phyloP scores from a whole-genome alignment of 192 early-diverging fungal species.

The Rhizophagus clarus region DNA sequence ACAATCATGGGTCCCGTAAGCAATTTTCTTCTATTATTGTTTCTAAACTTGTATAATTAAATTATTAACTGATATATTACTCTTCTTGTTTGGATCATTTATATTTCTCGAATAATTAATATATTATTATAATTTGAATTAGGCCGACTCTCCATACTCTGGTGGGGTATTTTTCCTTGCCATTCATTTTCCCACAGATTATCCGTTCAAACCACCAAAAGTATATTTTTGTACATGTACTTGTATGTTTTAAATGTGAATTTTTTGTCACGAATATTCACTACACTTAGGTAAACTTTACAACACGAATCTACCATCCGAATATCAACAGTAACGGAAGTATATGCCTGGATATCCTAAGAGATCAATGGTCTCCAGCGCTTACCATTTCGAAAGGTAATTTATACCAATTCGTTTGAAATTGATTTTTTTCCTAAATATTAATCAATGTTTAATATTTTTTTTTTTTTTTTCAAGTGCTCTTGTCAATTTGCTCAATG shows the following conservation, averaged over 20 bases:
- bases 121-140: constrained; percentile 27
- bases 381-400: constrained; percentile 95
- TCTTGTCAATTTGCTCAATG: constrained; percentile 98
- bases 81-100: not conserved
- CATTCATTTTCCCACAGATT: constrained; percentile 98
- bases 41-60: too few species aligned
- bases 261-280: not conserved
- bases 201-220: constrained; percentile 99
- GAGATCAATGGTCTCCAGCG: constrained; percentile 98
- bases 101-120: too few species aligned
- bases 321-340: constrained; percentile 99
- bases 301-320: constrained; percentile 96
- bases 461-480: constrained; percentile 53
- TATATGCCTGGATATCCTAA: constrained; percentile 98
- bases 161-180: constrained; percentile 97
- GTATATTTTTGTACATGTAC: constrained; percentile 39
- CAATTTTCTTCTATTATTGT: too few species aligned
- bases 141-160: constrained; percentile 89
- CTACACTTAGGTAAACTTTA: constrained; percentile 79
- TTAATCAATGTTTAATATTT: not conserved
- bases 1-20: constrained; percentile 97
- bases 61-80: constrained; percentile 20
- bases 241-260: not conserved
- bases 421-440: constrained; percentile 2
- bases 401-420: constrained; percentile 20